These are phyloP conservation scores for Paspalum notatum DNA, from an alignment of 176 grass and related monocot genomes.

Conservation along the genomic window DNA sequence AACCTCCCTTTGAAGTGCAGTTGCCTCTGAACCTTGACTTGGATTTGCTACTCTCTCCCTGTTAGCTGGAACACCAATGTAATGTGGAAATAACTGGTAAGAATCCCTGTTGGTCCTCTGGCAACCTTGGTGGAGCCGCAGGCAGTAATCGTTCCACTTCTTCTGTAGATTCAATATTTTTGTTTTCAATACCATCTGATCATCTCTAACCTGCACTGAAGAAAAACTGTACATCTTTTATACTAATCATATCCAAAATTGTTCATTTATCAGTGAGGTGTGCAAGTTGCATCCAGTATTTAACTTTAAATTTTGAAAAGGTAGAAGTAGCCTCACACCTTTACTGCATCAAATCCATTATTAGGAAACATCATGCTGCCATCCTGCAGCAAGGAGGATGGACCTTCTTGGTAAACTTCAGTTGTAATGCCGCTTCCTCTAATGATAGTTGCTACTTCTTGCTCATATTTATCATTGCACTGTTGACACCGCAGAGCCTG, in stretches of 20 bases:
- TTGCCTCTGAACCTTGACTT: slow-evolving; percentile 33
- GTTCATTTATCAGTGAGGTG: slow-evolving; percentile 1
- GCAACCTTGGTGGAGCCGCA: slow-evolving; percentile 46
- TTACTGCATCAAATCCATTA: slow-evolving; percentile 61
- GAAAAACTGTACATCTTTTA: slow-evolving; percentile 70
- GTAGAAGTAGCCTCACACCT: slow-evolving; percentile 67
- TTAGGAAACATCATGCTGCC: slow-evolving; percentile 47
- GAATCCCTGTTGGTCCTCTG: slow-evolving; percentile 48
- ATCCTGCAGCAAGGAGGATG: slow-evolving; percentile 68
- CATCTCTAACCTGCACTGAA: slow-evolving; percentile 84
- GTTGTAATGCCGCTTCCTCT: slow-evolving; percentile 53
- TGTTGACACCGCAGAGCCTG: slow-evolving; percentile 59
- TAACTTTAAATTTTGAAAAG: slow-evolving; percentile 19
- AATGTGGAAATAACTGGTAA: slow-evolving; percentile 45
- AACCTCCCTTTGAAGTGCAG: slow-evolving; percentile 33
- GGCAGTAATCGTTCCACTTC: slow-evolving; percentile 80
- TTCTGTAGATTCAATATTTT: slow-evolving; percentile 74
- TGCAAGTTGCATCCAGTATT: neutral
- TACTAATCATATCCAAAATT: slow-evolving; percentile 40
- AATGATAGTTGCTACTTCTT: slow-evolving; percentile 69
- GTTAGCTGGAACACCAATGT: slow-evolving; percentile 40
- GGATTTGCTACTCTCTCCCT: slow-evolving; percentile 42
- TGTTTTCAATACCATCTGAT: slow-evolving; percentile 66
- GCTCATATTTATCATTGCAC: slow-evolving; percentile 77
- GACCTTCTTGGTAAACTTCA: slow-evolving; percentile 52